phyloP scores from a whole-genome alignment of 2,329 filamentous ascomycete genomes.

The Penicillium concentricum region DNA sequence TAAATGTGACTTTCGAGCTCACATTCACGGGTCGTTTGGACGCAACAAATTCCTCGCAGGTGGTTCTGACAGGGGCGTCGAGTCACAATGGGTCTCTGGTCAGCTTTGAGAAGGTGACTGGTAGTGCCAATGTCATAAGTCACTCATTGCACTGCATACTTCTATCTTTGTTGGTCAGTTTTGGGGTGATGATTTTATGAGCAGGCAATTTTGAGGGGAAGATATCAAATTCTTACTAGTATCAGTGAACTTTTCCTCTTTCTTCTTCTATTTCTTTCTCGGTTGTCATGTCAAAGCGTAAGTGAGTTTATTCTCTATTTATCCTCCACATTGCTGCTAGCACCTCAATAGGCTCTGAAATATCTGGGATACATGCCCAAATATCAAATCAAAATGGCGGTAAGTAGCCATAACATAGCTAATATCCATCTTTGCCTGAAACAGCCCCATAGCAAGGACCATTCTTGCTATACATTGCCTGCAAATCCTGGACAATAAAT shows the following conservation, averaged over 20 bases:
- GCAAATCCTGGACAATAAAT: conserved; percentile 16
- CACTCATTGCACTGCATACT: neutral
- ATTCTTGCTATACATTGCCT: conserved; percentile 14
- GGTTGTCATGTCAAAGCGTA: too few species aligned
- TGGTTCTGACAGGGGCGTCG: conserved; percentile 2
- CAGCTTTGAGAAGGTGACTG: conserved; percentile 3
- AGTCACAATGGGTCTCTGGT: conserved; percentile 4
- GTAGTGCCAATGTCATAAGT: neutral
- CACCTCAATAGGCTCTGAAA: neutral
- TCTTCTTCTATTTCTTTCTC: neutral
- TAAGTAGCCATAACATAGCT: neutral
- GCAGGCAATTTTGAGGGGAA: neutral
- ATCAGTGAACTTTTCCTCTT: neutral
- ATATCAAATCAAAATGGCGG: neutral
- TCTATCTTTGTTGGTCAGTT: neutral
- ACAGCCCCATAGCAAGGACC: conserved; percentile 18
- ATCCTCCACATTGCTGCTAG: neutral
- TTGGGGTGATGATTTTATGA: neutral
- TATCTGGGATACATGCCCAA: too few species aligned
- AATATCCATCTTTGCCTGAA: conserved; percentile 11
- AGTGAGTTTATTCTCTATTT: too few species aligned
- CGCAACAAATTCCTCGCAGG: conserved; percentile 5
- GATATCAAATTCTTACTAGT: neutral
- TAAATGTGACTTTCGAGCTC: conserved; percentile 8
- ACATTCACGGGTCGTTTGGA: conserved; percentile 4